phyloP scores from a whole-genome alignment of 1,139 yeast species.

The Eremothecium gossypii region DNA sequence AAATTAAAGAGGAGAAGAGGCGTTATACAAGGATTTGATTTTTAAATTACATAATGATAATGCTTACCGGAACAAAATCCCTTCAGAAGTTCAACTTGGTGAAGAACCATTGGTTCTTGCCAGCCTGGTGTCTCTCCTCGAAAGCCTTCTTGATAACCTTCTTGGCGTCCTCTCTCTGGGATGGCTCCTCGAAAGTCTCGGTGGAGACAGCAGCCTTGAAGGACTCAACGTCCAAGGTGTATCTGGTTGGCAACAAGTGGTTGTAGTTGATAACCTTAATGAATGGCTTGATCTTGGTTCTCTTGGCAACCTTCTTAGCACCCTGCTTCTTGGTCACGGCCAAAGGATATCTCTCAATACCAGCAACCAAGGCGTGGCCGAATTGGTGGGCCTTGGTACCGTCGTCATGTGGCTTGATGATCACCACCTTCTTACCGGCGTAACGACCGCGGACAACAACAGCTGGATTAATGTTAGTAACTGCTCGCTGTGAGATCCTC shows the following conservation, averaged over 20 bases:
- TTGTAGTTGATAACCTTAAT: conserved; percentile 99
- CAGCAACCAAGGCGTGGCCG: conserved; percentile 99
- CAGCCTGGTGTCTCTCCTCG: conserved; percentile 99
- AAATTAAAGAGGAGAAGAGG: conserved; percentile 1
- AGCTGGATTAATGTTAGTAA: conserved; percentile 44
- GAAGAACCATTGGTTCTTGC: conserved; percentile 99
- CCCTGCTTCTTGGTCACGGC: conserved; percentile 94
- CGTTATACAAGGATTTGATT: conserved; percentile 4
- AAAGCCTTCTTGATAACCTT: conserved; percentile 98
- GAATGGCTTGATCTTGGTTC: conserved; percentile 98
- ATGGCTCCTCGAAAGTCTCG: conserved; percentile 94
- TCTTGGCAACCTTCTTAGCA: conserved; percentile 93
- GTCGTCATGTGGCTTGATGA: conserved; percentile 97
- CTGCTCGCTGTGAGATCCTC: background rate
- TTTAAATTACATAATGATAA: conserved; percentile 9
- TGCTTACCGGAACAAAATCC: conserved; percentile 9
- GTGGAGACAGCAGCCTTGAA: conserved; percentile 87
- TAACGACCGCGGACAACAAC: conserved; percentile 99
- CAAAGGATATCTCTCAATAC: conserved; percentile 98
- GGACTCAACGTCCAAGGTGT: conserved; percentile 93
- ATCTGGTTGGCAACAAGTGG: conserved; percentile 99
- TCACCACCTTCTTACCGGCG: conserved; percentile 99
- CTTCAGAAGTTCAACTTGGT: conserved; percentile 93
- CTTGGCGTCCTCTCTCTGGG: conserved; percentile 99
- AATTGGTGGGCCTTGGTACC: conserved; percentile 98